Conservation (phyloP, 139 green algal species). For the Diplosphaera chodatii region DNA sequence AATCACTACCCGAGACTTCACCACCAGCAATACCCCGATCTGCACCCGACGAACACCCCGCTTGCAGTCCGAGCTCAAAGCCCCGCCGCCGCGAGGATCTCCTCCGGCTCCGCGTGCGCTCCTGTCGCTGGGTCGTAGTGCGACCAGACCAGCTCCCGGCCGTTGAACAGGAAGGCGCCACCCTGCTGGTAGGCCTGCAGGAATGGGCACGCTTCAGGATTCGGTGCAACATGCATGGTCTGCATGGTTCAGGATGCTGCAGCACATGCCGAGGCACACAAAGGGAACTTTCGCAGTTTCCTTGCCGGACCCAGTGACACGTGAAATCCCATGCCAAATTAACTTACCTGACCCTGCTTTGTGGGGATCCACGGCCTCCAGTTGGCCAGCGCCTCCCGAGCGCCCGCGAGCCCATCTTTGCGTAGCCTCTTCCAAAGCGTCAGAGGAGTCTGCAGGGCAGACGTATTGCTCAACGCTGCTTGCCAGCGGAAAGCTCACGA, state of each 20-base stretch:
- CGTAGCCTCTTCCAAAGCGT: constrained; percentile 43
- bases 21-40: too few species aligned
- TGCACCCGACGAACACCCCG: too few species aligned
- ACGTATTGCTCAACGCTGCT: background rate
- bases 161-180: constrained; percentile 69
- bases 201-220: too few species aligned
- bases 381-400: constrained; percentile 33
- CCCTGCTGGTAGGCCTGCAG: constrained; percentile 51
- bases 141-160: constrained; percentile 38
- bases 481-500: too few species aligned
- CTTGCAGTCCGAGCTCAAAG: background rate
- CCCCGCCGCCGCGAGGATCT: constrained; percentile 28
- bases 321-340: too few species aligned
- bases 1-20: too few species aligned
- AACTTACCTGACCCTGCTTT: constrained; percentile 28
- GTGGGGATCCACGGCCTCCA: constrained; percentile 73
- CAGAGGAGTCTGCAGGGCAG: constrained; percentile 44
- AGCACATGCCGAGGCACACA: too few species aligned
- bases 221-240: too few species aligned
- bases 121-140: constrained; percentile 65
- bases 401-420: constrained; percentile 45
- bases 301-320: too few species aligned
- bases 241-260: too few species aligned
- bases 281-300: too few species aligned
- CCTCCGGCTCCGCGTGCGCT: constrained; percentile 51